Conservation (phyloP, 1,284 basidiomycete species). For the Apiotrichum brassicae region DNA sequence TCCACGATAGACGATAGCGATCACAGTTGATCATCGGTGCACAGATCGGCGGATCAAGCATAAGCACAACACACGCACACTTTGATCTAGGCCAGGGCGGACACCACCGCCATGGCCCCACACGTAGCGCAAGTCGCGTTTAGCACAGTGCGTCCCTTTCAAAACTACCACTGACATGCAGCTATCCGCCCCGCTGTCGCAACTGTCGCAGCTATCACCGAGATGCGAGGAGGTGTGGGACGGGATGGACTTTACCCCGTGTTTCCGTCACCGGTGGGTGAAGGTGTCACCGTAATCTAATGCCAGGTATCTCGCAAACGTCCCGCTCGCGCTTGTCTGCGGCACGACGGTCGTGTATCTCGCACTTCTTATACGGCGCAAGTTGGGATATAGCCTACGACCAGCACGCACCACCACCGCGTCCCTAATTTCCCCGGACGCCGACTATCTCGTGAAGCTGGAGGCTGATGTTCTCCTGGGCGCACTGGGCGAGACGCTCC, state of each 20-base stretch:
- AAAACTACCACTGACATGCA: too few species aligned
- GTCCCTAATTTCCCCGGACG: constrained; percentile 24
- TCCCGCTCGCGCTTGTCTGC: constrained; percentile 32
- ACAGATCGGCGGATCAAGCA: too few species aligned
- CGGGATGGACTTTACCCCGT: constrained; percentile 46
- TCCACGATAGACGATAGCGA: too few species aligned
- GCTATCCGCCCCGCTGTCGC: too few species aligned
- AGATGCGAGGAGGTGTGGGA: constrained; percentile 36
- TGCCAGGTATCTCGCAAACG: constrained; percentile 30
- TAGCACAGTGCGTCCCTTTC: too few species aligned
- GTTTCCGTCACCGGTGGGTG: constrained; percentile 41
- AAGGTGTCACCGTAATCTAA: neutral
- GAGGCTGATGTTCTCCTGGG: constrained; percentile 38
- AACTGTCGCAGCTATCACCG: too few species aligned
- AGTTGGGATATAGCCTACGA: neutral
- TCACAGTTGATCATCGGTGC: too few species aligned
- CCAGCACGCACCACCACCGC: neutral
- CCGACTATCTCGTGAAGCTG: constrained; percentile 30
- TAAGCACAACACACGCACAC: too few species aligned
- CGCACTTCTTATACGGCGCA: neutral
- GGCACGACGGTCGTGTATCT: constrained; percentile 16
- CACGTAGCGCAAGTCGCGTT: too few species aligned
- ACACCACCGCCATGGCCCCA: too few species aligned
- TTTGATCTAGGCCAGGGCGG: too few species aligned
- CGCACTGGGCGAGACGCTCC: constrained; percentile 19